Evolutionary conservation across 2,329 filamentous ascomycete species (phyloP), one percentile per base, ranked within the genome.

Genomic region (Podosphaera aphanis): DNA sequence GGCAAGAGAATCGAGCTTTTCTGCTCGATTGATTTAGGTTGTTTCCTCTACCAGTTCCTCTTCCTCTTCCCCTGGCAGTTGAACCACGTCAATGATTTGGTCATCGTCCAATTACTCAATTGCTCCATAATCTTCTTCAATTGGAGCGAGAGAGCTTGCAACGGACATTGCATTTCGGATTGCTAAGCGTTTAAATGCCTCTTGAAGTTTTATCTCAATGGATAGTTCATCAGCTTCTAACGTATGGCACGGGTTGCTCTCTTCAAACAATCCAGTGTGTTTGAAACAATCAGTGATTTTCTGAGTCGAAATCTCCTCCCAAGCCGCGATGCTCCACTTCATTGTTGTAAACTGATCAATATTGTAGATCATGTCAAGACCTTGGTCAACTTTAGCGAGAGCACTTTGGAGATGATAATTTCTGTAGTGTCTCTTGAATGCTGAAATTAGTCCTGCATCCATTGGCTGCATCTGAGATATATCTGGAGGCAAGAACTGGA

Each of bases 201-300:
- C 36, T 37, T n/a, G 35, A 37, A 37, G 16, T 18, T 15, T 15
- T 18, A 18, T 8, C 16, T 37, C 35, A 37, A 37, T 37, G 13
- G n/a, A 50, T 60, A 58, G 64, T 67, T 69, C 61, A 71, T 72
- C 64, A 37, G 16, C 19, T 38, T 38, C 36, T 21, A 38, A 38
- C 10, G 10, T 38, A 7, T 77, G 79, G 15, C 13, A 6, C 29
- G 6, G 29, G 13, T 7, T 33, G 6, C 11, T 33, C 29, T 33
- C 29, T 33, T 33, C 29, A n/a, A 33, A 33, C 13, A 33, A 33
- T 7, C 11, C 10, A 33, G 29, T 33, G 25, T 29, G 29, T 33
- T 13, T 33, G 29, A 13, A 33, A 33, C 29, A 33, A 13, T 33
- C 13, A 33, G 3, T n/a, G 29, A 13, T 33, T 5, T 3, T 33